phyloP scores from a whole-genome alignment of 2,329 filamentous ascomycete genomes.

The Colletotrichum gloeosporioides region DNA sequence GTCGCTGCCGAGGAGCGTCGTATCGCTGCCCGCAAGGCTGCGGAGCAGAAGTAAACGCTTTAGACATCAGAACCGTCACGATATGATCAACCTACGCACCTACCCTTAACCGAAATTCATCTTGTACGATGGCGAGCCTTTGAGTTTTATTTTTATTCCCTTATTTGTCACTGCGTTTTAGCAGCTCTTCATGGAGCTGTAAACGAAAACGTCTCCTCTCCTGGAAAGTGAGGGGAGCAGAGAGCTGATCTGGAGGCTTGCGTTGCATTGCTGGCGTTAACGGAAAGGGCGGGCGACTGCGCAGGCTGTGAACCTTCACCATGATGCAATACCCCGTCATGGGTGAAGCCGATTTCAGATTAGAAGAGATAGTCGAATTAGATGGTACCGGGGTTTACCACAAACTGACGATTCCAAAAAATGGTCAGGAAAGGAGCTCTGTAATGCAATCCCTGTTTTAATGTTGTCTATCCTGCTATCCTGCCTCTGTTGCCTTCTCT shows the following conservation, averaged over 20 bases:
- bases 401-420: not conserved
- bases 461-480: not conserved
- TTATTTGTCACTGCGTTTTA: not conserved
- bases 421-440: not conserved
- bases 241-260: not conserved
- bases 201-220: not conserved
- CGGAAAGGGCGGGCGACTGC: not conserved
- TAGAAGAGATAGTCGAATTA: not conserved
- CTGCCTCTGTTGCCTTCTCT: not conserved
- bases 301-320: not conserved
- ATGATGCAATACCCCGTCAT: not conserved
- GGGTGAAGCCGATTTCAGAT: not conserved
- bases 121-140: constrained; percentile 6
- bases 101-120: not conserved
- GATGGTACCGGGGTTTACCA: not conserved
- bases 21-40: constrained; percentile 42
- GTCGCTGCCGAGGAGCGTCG: constrained; percentile 78
- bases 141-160: not conserved
- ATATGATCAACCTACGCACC: not conserved
- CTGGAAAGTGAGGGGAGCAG: not conserved
- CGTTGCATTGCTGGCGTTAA: constrained; percentile 7
- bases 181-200: not conserved
- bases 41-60: constrained; percentile 16
- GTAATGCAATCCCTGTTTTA: not conserved
- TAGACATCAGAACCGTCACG: not conserved